Base-by-base conservation (phyloP, 2,329 filamentous ascomycete genomes). In the Fusarium brevicatenulatum region DNA sequence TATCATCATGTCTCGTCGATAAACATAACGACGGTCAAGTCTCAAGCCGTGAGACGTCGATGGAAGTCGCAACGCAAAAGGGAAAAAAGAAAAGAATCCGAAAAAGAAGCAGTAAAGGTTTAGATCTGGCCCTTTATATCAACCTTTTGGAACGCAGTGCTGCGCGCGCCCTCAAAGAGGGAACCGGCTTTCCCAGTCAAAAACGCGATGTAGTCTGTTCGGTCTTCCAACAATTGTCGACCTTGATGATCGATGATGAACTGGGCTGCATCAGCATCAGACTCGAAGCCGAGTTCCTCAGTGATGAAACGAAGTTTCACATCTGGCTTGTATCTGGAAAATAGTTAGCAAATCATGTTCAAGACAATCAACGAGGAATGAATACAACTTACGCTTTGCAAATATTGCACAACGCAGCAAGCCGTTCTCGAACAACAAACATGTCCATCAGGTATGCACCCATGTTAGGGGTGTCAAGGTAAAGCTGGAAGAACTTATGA, bases 361-460 rank as follows among this genome's bases (percentile, higher is more conserved):
- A 9, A 18, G 50, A 5, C 40, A 6, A 9, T 7, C 36, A 32
- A 40, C 28, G 40, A 7, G n/a, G 23, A 23, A 25, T n/a, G 16
- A 7, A 21, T 28, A 5, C 25, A 23, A 90, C 95, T 86, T 86
- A 99, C 96, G 93, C 91, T 93, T 90, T 97, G 89, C 95, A 97
- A 77, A 99, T 96, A 81, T 92, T 94, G 82, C 94, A 92, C 80
- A 99, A 85, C 74, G 96, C 96, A 80, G 92, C 91, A 75, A 99
- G 90, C 78, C 96, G 93, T 86, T 99, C 95, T 80, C 96, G 92
- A 79, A 91, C 91, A 81, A 98, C 93, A 86, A 99, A 98, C 94
- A 97, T 98, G 86, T 99, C 96, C 93, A 99, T 97, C 57, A 99
- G 89, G 84, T 98, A 98, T 77, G 93, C 95, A 70, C 96, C 95